Conservation (phyloP, 2,329 filamentous ascomycete species). For the Endothia cerciana region DNA sequence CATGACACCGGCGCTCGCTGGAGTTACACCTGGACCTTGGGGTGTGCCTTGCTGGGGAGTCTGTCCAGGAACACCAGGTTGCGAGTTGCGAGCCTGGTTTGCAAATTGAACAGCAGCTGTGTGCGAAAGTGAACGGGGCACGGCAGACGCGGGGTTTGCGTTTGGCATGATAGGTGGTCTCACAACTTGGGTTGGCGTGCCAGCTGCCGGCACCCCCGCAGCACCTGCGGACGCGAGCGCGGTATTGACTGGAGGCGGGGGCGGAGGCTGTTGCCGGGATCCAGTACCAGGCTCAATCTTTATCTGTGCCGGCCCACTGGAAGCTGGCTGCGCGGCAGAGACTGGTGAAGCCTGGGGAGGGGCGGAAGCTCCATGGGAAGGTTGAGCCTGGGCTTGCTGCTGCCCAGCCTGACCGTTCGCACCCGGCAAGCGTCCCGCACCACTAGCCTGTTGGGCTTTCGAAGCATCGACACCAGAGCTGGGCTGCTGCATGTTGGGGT, state of each 20-base stretch:
- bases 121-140: slow-evolving; percentile 51
- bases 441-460: slow-evolving; percentile 47
- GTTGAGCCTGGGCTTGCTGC: slow-evolving; percentile 31
- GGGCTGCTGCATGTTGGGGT: slow-evolving; percentile 37
- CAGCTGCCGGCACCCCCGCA: slow-evolving; percentile 44
- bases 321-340: slow-evolving; percentile 32
- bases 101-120: slow-evolving; percentile 54
- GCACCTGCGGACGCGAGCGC: slow-evolving; percentile 40
- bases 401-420: slow-evolving; percentile 29
- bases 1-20: slow-evolving; percentile 30
- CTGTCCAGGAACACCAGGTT: slow-evolving; percentile 31
- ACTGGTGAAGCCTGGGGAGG: slow-evolving; percentile 31
- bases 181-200: slow-evolving; percentile 47
- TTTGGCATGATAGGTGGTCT: slow-evolving; percentile 11
- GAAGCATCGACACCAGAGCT: slow-evolving; percentile 51
- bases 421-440: slow-evolving; percentile 34
- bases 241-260: slow-evolving; percentile 32
- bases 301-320: slow-evolving; percentile 35
- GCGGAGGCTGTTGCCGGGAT: slow-evolving; percentile 32
- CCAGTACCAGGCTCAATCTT: slow-evolving; percentile 44
- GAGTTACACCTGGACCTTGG: slow-evolving; percentile 25
- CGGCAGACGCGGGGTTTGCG: slow-evolving; percentile 42
- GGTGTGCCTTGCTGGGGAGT: slow-evolving; percentile 27
- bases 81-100: slow-evolving; percentile 45
- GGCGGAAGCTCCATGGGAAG: slow-evolving; percentile 30